Percentiles rank a stretch among this genome's conserved stretches.
phyloP scores from a whole-genome alignment of 768 basidiomycete species.

The Lactifluus subvellereus region DNA sequence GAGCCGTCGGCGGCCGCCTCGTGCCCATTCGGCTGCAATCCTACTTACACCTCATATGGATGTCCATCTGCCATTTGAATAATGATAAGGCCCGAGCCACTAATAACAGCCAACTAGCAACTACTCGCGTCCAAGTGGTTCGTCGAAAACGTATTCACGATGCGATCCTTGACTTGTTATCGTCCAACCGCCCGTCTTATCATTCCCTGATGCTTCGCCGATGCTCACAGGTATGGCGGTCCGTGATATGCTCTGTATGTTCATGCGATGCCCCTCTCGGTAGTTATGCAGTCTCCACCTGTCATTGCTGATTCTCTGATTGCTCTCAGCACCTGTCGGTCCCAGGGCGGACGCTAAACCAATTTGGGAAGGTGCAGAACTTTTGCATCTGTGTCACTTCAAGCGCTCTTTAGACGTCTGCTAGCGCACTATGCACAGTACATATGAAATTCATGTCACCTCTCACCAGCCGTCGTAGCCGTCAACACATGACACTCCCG shows the following conservation, averaged over 20 bases:
- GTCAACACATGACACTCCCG: not conserved
- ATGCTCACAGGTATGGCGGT: not conserved
- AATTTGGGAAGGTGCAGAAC: not conserved
- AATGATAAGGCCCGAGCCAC: not conserved
- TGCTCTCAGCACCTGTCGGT: not conserved
- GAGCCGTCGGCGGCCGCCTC: not conserved
- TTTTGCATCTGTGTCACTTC: not conserved
- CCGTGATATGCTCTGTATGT: not conserved
- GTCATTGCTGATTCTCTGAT: not conserved
- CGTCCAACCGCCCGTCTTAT: not conserved
- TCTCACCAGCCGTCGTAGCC: no score
- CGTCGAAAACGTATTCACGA: not conserved
- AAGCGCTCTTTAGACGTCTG: not conserved
- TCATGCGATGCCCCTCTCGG: not conserved
- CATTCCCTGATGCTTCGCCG: not conserved
- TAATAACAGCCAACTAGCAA: not conserved
- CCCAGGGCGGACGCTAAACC: not conserved
- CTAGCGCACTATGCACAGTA: not conserved
- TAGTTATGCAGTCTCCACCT: not conserved
- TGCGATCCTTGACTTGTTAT: not conserved
- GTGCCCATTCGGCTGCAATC: not conserved
- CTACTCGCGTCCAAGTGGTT: no score
- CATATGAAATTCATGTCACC: not conserved
- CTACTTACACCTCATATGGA: not conserved
- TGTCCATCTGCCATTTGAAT: not conserved